A percentile compares a stretch with the other conserved stretches of the same genome.
Conservation (phyloP, 768 basidiomycete species). For the Auricularia auricula-judae region DNA sequence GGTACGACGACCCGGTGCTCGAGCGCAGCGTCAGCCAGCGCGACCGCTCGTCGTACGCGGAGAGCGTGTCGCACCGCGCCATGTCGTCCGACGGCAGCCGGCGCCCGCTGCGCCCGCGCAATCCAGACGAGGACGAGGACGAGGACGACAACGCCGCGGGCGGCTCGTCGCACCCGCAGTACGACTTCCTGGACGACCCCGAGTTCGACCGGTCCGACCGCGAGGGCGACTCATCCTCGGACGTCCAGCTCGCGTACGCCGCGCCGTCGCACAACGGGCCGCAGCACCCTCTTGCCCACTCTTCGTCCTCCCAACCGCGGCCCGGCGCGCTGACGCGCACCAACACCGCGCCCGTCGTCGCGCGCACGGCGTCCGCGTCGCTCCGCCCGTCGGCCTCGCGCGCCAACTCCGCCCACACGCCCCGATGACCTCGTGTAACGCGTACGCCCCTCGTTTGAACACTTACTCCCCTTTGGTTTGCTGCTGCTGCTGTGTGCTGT, state of each 20-base stretch:
- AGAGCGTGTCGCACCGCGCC: background rate
- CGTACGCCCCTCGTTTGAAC: too few species aligned
- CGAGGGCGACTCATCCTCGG: background rate
- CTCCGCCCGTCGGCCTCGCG: too few species aligned
- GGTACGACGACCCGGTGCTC: background rate
- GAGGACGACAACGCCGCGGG: background rate
- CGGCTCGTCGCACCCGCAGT: background rate
- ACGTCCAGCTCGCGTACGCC: background rate
- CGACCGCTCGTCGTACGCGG: background rate
- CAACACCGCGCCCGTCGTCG: background rate
- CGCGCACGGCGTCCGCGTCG: background rate
- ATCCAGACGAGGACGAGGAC: background rate
- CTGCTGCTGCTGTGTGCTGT: too few species aligned
- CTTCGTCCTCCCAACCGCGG: background rate
- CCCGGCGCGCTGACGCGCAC: background rate
- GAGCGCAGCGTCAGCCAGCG: background rate
- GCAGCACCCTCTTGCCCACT: background rate
- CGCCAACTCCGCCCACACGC: too few species aligned
- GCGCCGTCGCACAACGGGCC: background rate
- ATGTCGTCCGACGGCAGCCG: background rate
- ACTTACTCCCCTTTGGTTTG: too few species aligned
- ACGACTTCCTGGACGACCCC: background rate
- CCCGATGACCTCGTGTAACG: too few species aligned
- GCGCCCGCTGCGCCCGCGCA: background rate
- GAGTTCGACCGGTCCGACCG: background rate